Evolutionary conservation across 2,329 filamentous ascomycete species (phyloP), one percentile per base, ranked within the genome.

Genomic region (Cytospora piceicola): DNA sequence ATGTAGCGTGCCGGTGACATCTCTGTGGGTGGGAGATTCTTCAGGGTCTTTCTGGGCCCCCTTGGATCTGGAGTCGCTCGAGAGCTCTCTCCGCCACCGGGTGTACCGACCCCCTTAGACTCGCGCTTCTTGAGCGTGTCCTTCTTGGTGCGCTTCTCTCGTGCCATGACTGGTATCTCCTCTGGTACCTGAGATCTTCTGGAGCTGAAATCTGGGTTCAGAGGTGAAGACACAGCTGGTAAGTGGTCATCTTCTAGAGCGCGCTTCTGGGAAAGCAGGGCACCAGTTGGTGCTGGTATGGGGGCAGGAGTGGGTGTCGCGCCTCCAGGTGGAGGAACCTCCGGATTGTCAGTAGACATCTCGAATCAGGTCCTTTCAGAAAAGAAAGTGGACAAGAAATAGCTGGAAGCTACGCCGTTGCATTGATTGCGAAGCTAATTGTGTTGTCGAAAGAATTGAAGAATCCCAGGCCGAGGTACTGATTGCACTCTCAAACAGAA

Each of bases 181-280:
- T 81, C 75, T 73, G 69, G 72, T 2, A 70, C 65, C 61, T 74
- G 74, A 12, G 67, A 80, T 68, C 71, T 72, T 14, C 67, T 62
- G 4, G 67, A 17, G 12, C 69, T 85, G 68, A 83, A 82, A 55
- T 90, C 87, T 56, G 88, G 88, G 71, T 93, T 93, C 68, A 94
- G 84, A 32, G 90, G 90, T 14, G 91, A 94, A 3, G 90, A 87
- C 2, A 93, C 82, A 15, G 88, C 83, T 5, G 91, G 90, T 67
- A 84, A 84, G 76, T 93, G 88, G 73, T 87, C 87, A 71, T 91
- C 89, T 67, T 91, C 89, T 34, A 90, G 81, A 27, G 81, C 79
- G 66, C 89, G 87, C 72, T 91, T 91, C 73, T 89, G 84, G 4
- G 88, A 86, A 29, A 89, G 78, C 12, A 82, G 81, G 59, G 82